These are phyloP conservation scores for Linnemannia exigua DNA, from an alignment of 192 early-diverging fungal genomes.

Conservation along the genomic window DNA sequence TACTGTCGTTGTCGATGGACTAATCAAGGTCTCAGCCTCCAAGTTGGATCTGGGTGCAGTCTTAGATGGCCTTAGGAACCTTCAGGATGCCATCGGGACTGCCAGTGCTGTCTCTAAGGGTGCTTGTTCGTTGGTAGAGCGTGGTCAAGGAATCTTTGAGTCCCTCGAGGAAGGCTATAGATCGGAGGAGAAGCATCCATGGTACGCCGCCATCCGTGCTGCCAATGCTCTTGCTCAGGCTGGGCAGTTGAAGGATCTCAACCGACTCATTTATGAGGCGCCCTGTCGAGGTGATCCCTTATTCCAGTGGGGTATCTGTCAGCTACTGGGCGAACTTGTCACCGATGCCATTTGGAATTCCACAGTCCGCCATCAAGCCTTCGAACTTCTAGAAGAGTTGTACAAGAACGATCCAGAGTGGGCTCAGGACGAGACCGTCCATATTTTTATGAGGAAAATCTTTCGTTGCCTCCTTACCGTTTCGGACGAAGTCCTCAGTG, in stretches of 20 bases:
- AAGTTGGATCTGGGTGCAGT: no score
- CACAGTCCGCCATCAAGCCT: neutral
- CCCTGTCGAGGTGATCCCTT: neutral
- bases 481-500: neutral
- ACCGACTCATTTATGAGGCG: neutral
- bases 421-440: neutral
- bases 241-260: neutral
- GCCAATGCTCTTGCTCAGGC: neutral
- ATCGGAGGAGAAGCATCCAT: neutral
- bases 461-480: neutral
- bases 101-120: neutral
- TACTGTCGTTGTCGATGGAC: neutral
- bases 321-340: slow-evolving; percentile 1
- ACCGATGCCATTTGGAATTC: neutral
- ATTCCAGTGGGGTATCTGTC: slow-evolving; percentile 11
- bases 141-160: neutral
- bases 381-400: neutral
- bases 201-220: neutral
- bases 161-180: neutral
- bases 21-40: neutral
- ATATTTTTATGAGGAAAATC: neutral
- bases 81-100: neutral
- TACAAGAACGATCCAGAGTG: neutral
- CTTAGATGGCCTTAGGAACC: no score
- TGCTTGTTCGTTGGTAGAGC: neutral